Base-by-base conservation (phyloP, 495 filamentous ascomycete genomes). In the Aspergillus sclerotioniger region DNA sequence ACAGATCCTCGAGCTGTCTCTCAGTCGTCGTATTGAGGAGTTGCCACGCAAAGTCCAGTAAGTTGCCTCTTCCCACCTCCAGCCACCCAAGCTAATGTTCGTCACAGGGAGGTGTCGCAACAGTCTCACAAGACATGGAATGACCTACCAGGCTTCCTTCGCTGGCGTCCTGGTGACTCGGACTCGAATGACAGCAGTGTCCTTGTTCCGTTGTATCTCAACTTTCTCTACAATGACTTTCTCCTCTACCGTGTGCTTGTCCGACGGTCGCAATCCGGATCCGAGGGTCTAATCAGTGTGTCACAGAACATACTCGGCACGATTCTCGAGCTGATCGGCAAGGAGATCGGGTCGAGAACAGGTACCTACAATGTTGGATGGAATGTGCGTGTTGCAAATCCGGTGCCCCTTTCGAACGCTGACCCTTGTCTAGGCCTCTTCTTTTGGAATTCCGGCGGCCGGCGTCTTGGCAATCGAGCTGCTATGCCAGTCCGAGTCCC, bases 381-480 rank as follows among this genome's bases (percentile, higher is more conserved):
- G 33, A 43, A 53, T 28, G 51, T 53, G 10, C 33, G 51, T 53
- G n/a, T 32, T 19, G 3, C 17, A 33, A 0, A 16, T 7, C 31
- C 13, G 3, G 1, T 29, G 47, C 28, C 1, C 0, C 16, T 28
- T 8, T 3, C 41, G 17, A 35, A 9, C 13, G 16, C 47, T 50
- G n/a, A 41, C 19, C n/a, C 2, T 6, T 28, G 5, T 28, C 8
- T 25, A 76, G 67, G 66, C 75, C 35, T 72, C 71, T 53, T 71
- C 65, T 32, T 65, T 68, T 37, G 83, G 77, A 25, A 72, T 85
- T 9, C 83, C 82, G 7, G 67, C 74, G 5, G 82, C 82, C 3
- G 80, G 80, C 1, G 78, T 84, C 49, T 71, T 87, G 2, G 80
- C 77, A 20, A 72, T 80, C 43, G 83, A 87, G 56, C 72, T 87